Evolutionary conservation across 495 filamentous ascomycete species (phyloP).

Genomic region (Tuber calosporum): DNA sequence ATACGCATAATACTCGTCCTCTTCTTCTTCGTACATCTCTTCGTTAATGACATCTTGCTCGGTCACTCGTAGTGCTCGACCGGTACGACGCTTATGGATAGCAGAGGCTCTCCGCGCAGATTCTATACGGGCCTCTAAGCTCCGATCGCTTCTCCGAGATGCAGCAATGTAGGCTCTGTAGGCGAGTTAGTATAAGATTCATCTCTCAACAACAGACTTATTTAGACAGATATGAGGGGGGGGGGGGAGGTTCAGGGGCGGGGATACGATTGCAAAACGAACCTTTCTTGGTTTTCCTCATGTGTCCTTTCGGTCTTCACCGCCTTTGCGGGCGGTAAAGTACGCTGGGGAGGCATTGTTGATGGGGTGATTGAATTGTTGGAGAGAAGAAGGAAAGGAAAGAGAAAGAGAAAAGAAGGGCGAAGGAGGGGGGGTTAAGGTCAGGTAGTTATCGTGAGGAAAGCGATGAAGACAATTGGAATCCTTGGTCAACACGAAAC

Average conservation of each 20-base stretch:
- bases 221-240: slow-evolving; percentile 3
- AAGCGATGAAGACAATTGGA: slow-evolving; percentile 18
- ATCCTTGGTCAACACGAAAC: slow-evolving; percentile 27
- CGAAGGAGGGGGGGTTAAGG: slow-evolving; percentile 1
- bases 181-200: slow-evolving; percentile 21
- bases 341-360: slow-evolving; percentile 39
- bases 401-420: slow-evolving; percentile 22
- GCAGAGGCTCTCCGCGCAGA: slow-evolving; percentile 82
- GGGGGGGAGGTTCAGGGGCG: slow-evolving; percentile 11
- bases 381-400: slow-evolving; percentile 16
- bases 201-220: not conserved
- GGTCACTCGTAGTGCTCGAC: slow-evolving; percentile 72
- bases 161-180: slow-evolving; percentile 85
- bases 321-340: slow-evolving; percentile 37
- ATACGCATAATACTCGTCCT: slow-evolving; percentile 56
- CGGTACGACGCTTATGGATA: slow-evolving; percentile 84
- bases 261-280: slow-evolving; percentile 31
- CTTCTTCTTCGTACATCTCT: slow-evolving; percentile 97
- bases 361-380: slow-evolving; percentile 10
- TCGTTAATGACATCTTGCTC: slow-evolving; percentile 84
- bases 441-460: slow-evolving; percentile 16
- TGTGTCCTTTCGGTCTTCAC: slow-evolving; percentile 62
- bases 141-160: slow-evolving; percentile 81
- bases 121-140: slow-evolving; percentile 79
- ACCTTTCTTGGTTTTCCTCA: slow-evolving; percentile 90